Percentiles rank a stretch among this genome's conserved stretches.
Conservation (phyloP, 1,284 basidiomycete genomes). For the Prillingera fragicola region DNA sequence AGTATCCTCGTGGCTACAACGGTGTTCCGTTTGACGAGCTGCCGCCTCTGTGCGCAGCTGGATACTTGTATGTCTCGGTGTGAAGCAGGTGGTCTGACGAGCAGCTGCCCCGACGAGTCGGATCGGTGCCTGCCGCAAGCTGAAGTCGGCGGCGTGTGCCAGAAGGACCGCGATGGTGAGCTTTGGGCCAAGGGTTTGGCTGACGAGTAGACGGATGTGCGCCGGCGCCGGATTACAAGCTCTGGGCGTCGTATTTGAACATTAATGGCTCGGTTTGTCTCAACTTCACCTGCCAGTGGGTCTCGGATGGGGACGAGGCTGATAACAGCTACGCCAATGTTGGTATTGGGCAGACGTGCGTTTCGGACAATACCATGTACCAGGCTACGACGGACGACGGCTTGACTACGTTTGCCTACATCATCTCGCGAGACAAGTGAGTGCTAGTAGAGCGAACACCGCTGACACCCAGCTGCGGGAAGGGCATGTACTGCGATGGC, state of each 20-base stretch:
- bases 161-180: constrained; percentile 80
- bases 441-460: constrained; percentile 6
- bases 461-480: constrained; percentile 36
- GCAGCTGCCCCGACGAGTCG: constrained; percentile 81
- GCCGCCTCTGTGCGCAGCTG: constrained; percentile 59
- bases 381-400: constrained; percentile 55
- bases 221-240: constrained; percentile 58
- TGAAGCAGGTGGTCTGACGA: background rate
- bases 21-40: constrained; percentile 46
- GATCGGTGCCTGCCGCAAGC: constrained; percentile 62
- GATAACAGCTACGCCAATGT: constrained; percentile 64
- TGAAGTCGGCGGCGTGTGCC: constrained; percentile 63
- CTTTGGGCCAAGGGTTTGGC: background rate
- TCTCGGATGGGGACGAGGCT: too few relatives aligned
- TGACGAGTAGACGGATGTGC: constrained; percentile 63
- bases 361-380: constrained; percentile 70
- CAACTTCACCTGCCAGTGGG: constrained; percentile 71
- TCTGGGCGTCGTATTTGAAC: constrained; percentile 65
- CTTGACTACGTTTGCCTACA: constrained; percentile 59
- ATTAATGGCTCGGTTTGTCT: constrained; percentile 75
- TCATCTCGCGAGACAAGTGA: constrained; percentile 65
- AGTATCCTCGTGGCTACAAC: constrained; percentile 49
- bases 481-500: constrained; percentile 69
- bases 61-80: constrained; percentile 41
- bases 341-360: constrained; percentile 60